Base-by-base conservation (phyloP, 148 eudicot species). In the Nepenthes mirabilis region DNA sequence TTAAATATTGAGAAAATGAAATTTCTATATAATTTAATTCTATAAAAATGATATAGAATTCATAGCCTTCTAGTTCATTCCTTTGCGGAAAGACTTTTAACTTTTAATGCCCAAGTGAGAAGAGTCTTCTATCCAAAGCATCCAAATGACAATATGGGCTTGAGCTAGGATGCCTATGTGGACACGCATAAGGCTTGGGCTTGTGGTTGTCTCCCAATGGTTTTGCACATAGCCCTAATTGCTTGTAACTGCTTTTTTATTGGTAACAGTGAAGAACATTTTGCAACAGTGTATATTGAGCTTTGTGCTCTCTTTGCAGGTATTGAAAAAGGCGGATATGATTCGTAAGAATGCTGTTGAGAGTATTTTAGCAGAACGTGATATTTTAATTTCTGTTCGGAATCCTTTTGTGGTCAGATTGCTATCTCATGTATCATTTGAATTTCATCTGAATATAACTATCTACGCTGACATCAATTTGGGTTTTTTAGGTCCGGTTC, bases 271-370 rank as follows among this genome's bases (percentile, higher is more conserved):
- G 36, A 11, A 59, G 8, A 4, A 40, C 45, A 4, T 40, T 4
- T 40, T 40, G 23, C 45, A 40, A 3, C 8, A 40, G 45, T 34
- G 52, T 57, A 54, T 55, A 37, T 36, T 55, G 40, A 55, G 11
- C 47, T 14, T 48, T 43, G 33, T 13, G 23, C 45, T 36, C 12
- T 56, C 23, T 43, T 14, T 78, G 63, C 78, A 93, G 99, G 96
- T 93, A 55, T 76, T 93, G 43, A 82, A 78, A 62, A 93, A 93
- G 75, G 99, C 99, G 40, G 99, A 93, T 70, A 93, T 89, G 99
- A 82, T 93, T 47, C 87, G 96, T 45, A 93, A 93, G 80, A 93
- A 93, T 82, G 96, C 99, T 50, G 99, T 93, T 52, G 99, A 93
- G 78, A 93, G 99, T 80, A 93, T 93, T 66, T 77, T 93, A 78